Base-by-base conservation (phyloP, 78 protist species). In the Isochrysis galbana region DNA sequence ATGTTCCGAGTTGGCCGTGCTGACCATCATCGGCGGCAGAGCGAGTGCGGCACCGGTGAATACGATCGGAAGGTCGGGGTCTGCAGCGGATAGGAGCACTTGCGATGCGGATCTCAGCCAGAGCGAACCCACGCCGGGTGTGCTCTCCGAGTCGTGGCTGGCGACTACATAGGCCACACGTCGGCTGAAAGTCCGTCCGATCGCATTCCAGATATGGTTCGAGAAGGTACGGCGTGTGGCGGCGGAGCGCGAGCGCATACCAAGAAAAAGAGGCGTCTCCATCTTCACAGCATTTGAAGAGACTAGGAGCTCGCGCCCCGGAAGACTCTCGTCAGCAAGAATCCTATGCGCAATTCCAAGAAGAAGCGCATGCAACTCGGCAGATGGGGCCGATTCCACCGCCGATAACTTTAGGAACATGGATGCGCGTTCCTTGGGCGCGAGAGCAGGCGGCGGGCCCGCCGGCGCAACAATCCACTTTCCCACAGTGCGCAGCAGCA, bases 41-140 rank as follows among this genome's bases (percentile, higher is more conserved):
- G 41, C 5, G 51, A 25, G 61, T 17, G 78, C 54, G 14, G 34
- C 91, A 38, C 84, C 91, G 38, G 26, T 3, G 38, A 32, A 19
- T 11, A 1, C 23, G 38, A 5, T 0, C 55, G 82, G 34, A 21
- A 17, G 54, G 54, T 5, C 48, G 10, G 29, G 42, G 23, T 69
- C 86, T 42, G 22, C 34, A 11, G 55, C 2, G 19, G 92, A 83
- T 25, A 96, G 90, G n/a, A 97, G 48, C 41, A 97, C 72, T 38
- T 96, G 96, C 7, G 92, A 26, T 25, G 95, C 96, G 67, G 95
- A 96, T 70, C 91, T 77, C 32, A 97, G 87, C 97, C 97, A 97
- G 91, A 91, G 94, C 14, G 90, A 70, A 44, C 47, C 87, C 29
- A 14, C 61, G 29, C 29, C 61, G 29, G 61, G 61, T 14, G 29